phyloP scores from a whole-genome alignment of 345 rosid genomes.

The Pugionium dolabratum region DNA sequence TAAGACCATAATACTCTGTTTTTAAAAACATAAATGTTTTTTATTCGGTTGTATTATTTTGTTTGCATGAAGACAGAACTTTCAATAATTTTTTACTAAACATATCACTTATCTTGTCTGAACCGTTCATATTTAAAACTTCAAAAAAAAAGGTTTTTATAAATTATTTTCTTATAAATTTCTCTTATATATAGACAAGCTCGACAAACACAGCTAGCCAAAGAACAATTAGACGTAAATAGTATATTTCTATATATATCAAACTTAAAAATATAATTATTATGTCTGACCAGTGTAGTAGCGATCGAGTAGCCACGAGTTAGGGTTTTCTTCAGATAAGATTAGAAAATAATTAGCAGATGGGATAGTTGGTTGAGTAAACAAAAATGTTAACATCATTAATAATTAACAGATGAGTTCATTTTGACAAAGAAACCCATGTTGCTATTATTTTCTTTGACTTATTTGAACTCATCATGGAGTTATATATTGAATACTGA shows the following conservation, averaged over 20 bases:
- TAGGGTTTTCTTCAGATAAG: neutral
- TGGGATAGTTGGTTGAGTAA: slow-evolving; percentile 25
- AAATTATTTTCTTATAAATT: neutral
- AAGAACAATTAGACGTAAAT: neutral
- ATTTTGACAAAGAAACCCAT: too few species aligned
- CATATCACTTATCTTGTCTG: neutral
- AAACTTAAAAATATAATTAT: neutral
- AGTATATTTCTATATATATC: neutral
- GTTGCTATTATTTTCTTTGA: too few species aligned
- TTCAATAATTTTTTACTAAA: too few species aligned
- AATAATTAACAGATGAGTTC: slow-evolving; percentile 11
- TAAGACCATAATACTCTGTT: neutral
- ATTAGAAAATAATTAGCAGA: neutral
- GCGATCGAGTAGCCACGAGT: slow-evolving; percentile 1
- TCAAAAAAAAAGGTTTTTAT: neutral
- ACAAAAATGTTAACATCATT: slow-evolving; percentile 24
- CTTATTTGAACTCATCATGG: too few species aligned
- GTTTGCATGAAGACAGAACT: too few species aligned
- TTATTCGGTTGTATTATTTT: too few species aligned
- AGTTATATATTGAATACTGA: too few species aligned
- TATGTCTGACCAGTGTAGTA: neutral
- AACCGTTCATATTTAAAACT: neutral
- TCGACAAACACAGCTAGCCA: neutral
- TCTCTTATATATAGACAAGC: neutral
- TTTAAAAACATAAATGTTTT: too few species aligned